Percentiles rank a stretch among this genome's conserved stretches.
These are phyloP conservation scores for Begonia masoniana DNA, from an alignment of 306 rosid genomes.

Conservation along the genomic window DNA sequence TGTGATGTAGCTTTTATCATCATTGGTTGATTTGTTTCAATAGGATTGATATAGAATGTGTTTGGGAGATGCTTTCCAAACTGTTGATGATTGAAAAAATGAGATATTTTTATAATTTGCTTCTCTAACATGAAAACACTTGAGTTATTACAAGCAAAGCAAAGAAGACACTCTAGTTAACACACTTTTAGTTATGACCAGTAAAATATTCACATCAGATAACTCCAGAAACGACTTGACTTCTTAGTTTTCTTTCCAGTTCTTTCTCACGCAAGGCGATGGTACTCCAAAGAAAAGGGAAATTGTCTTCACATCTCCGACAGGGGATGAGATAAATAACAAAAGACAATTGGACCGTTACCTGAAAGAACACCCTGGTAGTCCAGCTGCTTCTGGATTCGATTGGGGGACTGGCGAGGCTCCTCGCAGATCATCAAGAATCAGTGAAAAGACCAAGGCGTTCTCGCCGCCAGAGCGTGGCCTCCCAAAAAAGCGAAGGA, in stretches of 20 bases:
- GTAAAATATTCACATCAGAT: too few species aligned
- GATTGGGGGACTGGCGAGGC: conserved; percentile 99
- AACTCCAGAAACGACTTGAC: too few species aligned
- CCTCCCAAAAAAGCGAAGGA: conserved; percentile 67
- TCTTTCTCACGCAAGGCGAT: conserved; percentile 59
- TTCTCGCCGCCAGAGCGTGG: conserved; percentile 36
- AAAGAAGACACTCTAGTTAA: too few species aligned
- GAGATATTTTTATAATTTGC: too few species aligned
- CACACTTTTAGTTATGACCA: too few species aligned
- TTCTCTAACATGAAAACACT: too few species aligned
- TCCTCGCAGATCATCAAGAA: conserved; percentile 88
- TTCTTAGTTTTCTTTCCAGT: conserved; percentile 26
- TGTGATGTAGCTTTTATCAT: too few species aligned
- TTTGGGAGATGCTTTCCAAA: too few species aligned
- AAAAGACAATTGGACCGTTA: conserved; percentile 75
- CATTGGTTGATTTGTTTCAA: too few species aligned
- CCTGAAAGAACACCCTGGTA: conserved; percentile 82
- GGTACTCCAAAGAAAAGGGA: conserved; percentile 79
- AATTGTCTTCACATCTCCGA: conserved; percentile 78
- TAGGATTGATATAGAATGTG: too few species aligned
- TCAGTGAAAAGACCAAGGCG: conserved; percentile 67
- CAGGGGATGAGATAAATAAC: conserved; percentile 79
- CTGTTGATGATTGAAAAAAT: too few species aligned
- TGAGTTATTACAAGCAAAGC: too few species aligned
- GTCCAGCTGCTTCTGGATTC: conserved; percentile 65